Evolutionary conservation across 441 rosid species (phyloP).

Genomic region (Adansonia rubrostipa): DNA sequence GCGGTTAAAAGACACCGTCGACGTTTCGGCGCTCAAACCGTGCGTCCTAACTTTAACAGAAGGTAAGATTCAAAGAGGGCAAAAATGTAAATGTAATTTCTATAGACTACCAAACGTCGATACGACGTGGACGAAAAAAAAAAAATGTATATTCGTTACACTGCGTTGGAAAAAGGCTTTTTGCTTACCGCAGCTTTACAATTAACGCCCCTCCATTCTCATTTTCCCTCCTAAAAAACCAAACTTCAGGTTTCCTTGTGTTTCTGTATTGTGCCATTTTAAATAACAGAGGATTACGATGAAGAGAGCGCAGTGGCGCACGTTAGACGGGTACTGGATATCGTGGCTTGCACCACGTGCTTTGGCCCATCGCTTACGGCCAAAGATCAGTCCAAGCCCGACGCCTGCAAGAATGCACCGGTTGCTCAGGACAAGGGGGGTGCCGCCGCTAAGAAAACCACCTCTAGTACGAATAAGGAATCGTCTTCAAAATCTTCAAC

Average conservation of each 20-base stretch:
- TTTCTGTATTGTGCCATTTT: conserved; percentile 13
- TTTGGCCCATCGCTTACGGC: conserved; percentile 58
- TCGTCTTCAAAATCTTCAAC: conserved; percentile 39
- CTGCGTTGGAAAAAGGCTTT: neutral
- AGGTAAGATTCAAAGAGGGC: conserved; percentile 46
- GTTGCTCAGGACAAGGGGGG: conserved; percentile 43
- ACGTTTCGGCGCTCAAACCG: conserved; percentile 70
- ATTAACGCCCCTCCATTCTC: neutral
- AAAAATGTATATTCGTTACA: neutral
- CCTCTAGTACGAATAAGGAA: conserved; percentile 39
- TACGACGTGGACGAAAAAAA: neutral
- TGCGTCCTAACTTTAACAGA: conserved; percentile 55
- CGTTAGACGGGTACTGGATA: conserved; percentile 66
- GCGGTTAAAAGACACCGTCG: conserved; percentile 58
- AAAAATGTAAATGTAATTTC: neutral
- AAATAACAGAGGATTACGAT: conserved; percentile 56
- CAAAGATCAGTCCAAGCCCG: conserved; percentile 49
- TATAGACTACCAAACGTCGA: neutral
- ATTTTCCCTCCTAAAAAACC: neutral
- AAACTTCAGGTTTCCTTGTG: neutral
- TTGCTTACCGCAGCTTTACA: neutral
- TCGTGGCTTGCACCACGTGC: conserved; percentile 65
- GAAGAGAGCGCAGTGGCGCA: conserved; percentile 66
- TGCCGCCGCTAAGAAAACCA: conserved; percentile 43
- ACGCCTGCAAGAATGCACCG: conserved; percentile 33